phyloP scores from a whole-genome alignment of 805 yeast genomes.

The Teunomyces panamensis region DNA sequence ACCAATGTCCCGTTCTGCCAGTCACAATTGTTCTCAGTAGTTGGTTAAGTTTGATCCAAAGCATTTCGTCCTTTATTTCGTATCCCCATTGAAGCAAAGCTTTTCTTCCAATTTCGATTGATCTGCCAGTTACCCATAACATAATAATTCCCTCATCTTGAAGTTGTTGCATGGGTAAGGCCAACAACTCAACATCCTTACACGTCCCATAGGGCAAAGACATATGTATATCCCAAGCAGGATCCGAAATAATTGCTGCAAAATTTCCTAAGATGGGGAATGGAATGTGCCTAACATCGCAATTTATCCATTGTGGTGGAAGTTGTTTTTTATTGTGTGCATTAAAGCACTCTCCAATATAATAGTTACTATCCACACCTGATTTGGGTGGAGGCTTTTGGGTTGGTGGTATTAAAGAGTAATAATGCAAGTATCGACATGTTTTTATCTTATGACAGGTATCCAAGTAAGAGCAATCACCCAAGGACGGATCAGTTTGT shows the following conservation, averaged over 20 bases:
- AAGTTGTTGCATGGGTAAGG: conserved; percentile 60
- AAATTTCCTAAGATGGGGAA: conserved; percentile 72
- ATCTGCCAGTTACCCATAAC: conserved; percentile 94
- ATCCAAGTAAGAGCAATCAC: conserved; percentile 92
- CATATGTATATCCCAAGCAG: conserved; percentile 97
- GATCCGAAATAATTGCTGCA: conserved; percentile 84
- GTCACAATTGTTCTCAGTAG: conserved; percentile 86
- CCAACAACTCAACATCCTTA: conserved; percentile 69
- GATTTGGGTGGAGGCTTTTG: neutral
- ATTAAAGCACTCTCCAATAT: conserved; percentile 47
- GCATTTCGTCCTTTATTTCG: conserved; percentile 67
- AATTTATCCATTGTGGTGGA: conserved; percentile 83
- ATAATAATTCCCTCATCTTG: conserved; percentile 83
- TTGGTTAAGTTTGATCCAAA: conserved; percentile 92
- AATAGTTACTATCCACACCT: conserved; percentile 31
- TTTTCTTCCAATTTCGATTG: conserved; percentile 82
- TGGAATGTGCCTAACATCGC: conserved; percentile 76
- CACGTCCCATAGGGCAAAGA: conserved; percentile 74
- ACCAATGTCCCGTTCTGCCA: conserved; percentile 96
- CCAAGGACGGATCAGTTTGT: conserved; percentile 70
- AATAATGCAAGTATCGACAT: conserved; percentile 82
- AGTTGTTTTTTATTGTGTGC: conserved; percentile 29
- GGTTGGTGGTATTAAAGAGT: conserved; percentile 42
- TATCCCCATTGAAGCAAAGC: conserved; percentile 85
- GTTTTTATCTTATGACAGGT: conserved; percentile 84